Evolutionary conservation across 148 eudicot species (phyloP), one percentile per base, ranked within the genome.

Genomic region (Pharnaceum exiguum): DNA sequence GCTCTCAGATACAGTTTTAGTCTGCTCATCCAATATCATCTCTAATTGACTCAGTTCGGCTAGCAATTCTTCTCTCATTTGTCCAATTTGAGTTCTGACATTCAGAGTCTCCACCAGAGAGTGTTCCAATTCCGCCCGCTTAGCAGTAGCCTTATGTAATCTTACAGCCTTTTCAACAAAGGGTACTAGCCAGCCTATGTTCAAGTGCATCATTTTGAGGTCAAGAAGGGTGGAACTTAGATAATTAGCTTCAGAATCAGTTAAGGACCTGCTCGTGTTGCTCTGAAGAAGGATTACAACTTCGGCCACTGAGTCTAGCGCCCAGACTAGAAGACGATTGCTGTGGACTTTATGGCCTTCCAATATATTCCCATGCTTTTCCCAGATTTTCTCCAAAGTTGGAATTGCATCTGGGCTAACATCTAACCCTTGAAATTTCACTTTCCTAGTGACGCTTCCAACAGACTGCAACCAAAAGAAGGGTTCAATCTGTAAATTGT

Each of bases 131-230:
- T n/a, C n/a, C n/a, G n/a, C n/a, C n/a, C n/a, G n/a, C n/a, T n/a
- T n/a, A n/a, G n/a, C n/a, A n/a, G n/a, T n/a, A n/a, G n/a, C n/a
- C 36, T 51, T 51, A 17, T 51, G 55, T 27, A n/a, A 12, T 26
- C 3, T 23, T 23, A 29, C 7, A 28, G 33, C 36, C 55, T 29
- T 27, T 51, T n/a, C 33, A n/a, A 51, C 55, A 51, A 51, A 26
- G 27, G 33, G 55, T n/a, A 51, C 55, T 29, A 51, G 3, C 55
- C 55, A 51, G 37, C 30, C 55, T 16, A 51, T 8, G n/a, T n/a
- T 51, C 12, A 51, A 51, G 9, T 51, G 37, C 55, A 51, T 8
- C 18, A 2, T 29, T 5, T n/a, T n/a, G 54, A 51, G 30, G 55
- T 17, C 30, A 33, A 15, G 19, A 23, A 28, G 17, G 36, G 55